phyloP scores from a whole-genome alignment of 2,329 filamentous ascomycete genomes.

The Didymella pinodella region DNA sequence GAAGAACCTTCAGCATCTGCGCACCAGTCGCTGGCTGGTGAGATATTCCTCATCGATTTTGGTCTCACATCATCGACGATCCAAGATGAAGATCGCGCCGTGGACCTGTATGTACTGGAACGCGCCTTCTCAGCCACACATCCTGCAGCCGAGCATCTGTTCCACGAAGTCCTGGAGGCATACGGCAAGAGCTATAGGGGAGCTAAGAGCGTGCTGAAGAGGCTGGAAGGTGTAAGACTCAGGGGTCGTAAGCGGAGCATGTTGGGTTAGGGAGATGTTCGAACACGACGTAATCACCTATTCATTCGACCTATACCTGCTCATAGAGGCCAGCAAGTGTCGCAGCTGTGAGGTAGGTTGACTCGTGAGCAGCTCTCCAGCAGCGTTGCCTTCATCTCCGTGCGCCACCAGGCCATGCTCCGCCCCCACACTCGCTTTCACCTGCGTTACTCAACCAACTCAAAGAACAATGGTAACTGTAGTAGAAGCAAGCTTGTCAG shows the following conservation, averaged over 20 bases:
- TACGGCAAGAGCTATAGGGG: conserved; percentile 81
- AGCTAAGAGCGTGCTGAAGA: conserved; percentile 75
- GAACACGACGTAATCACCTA: conserved; percentile 7
- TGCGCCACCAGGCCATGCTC: not conserved
- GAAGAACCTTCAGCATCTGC: conserved; percentile 4
- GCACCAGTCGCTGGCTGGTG: conserved; percentile 57
- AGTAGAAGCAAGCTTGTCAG: not conserved
- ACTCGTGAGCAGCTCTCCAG: not conserved
- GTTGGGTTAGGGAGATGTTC: conserved; percentile 70
- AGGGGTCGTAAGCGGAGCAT: conserved; percentile 96
- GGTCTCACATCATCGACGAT: conserved; percentile 83
- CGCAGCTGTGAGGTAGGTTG: too few species aligned
- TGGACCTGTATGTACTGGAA: conserved; percentile 95
- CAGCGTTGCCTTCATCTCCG: not conserved
- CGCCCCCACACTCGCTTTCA: not conserved
- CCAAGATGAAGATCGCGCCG: conserved; percentile 90
- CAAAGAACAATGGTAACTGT: conserved; percentile 8
- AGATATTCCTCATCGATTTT: conserved; percentile 93
- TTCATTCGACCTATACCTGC: not conserved
- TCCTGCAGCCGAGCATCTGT: conserved; percentile 80
- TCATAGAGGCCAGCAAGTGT: too few species aligned
- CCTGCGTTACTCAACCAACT: not conserved
- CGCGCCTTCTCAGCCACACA: conserved; percentile 95
- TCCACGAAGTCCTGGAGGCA: conserved; percentile 73
- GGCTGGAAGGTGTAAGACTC: conserved; percentile 90